Evolutionary conservation across 192 early-diverging fungal species (phyloP).

Genomic region (Backusella australiensis): DNA sequence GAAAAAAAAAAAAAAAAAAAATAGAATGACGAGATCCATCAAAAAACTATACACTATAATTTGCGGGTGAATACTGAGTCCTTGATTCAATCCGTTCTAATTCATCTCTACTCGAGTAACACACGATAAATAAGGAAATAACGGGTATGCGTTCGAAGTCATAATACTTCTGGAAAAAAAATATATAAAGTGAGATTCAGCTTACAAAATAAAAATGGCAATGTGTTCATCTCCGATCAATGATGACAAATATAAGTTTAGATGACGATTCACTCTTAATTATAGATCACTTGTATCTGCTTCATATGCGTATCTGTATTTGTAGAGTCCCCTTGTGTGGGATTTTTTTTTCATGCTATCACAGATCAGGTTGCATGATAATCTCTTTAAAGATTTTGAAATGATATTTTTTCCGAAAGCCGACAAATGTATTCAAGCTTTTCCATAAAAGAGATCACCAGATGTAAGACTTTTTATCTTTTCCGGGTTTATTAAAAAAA

Average conservation of each 20-base stretch:
- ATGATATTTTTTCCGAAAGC: background rate
- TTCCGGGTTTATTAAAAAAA: background rate
- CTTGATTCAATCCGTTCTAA: background rate
- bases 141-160: background rate
- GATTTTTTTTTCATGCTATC: background rate
- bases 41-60: background rate
- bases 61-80: background rate
- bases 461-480: background rate
- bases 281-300: background rate
- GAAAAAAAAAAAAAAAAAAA: background rate
- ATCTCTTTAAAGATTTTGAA: background rate
- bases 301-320: background rate
- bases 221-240: background rate
- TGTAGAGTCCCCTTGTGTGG: background rate
- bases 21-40: background rate
- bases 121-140: background rate
- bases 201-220: background rate
- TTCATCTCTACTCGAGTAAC: background rate
- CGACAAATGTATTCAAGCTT: background rate
- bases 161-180: background rate
- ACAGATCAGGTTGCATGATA: conserved; percentile 8
- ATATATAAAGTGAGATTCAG: background rate
- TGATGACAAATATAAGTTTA: background rate
- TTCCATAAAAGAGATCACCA: conserved; percentile 1
- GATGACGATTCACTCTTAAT: too few species aligned